Base-by-base conservation (phyloP, 2,329 filamentous ascomycete species). In the Trichophyton equinum region DNA sequence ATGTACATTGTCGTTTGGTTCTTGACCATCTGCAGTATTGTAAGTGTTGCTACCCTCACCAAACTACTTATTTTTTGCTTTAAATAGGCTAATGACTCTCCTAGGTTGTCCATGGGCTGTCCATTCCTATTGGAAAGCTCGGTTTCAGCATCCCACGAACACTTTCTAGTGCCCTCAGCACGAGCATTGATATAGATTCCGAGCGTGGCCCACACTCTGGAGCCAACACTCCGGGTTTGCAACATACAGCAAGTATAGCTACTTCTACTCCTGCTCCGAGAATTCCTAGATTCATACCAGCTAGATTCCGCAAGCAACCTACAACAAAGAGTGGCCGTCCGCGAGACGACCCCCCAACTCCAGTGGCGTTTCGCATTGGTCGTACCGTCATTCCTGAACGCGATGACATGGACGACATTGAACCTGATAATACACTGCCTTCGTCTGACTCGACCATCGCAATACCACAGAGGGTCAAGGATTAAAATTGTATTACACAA, bases 1-100 rank as follows among this genome's bases (percentile, higher is more conserved):
- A 81, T 89, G 59, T 79, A 78, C 1, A 78, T 92, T 0, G 82
- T 95, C 0, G 85, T 96, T 18, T 96, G 91, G 91, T 96, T 96
- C 68, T 74, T 95, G 58, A 81, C 84, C 7, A 84, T 94, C 20
- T 92, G 88, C 74, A 94, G 88, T 65, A 86, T 95, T 62, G 87
- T 91, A 76, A 79, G 85, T 78, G 44, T 22, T 42, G 18, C 18
- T 60, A 36, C 18, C n/a, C 61, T 5, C 3, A 13, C 9, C n/a
- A 22, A 40, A 20, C 22, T 8, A 11, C 20, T 44, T 9, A 30
- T 30, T 13, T n/a, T 13, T 13, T 38, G 33, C 4, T 4, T 38
- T 27, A 15, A 8, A 22, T 46, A 57, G 27, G 30, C 60, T 62
- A 22, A 62, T 22, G 18, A n/a, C 13, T 42, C 47, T 7, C 27